Base-by-base conservation (phyloP, 257 asterid genomes). In the Phtheirospermum japonicum region DNA sequence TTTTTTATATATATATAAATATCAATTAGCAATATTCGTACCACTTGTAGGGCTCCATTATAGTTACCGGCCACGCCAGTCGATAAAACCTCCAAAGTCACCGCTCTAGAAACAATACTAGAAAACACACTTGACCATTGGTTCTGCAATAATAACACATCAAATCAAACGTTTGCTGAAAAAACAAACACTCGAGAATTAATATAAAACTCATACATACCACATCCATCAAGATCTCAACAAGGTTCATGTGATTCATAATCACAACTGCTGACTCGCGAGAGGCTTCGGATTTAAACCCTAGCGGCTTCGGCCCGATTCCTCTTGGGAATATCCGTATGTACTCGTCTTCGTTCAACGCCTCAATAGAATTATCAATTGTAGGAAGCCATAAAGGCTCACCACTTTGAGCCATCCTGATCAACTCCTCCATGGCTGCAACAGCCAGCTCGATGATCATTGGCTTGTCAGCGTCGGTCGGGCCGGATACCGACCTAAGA, bases 381-480 rank as follows among this genome's bases (percentile, higher is more conserved):
- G 73, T 64, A 0, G 74, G 83, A 14, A 76, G 50, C 96, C 96
- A 88, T 45, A 88, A 68, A 6, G 95, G 95, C 36, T 85, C 92
- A n/a, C 85, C 92, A 13, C 79, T 59, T 23, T 85, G 88, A n/a
- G 92, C 87, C 77, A 85, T 70, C 70, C 83, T 48, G 49, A 88
- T 63, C 9, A 88, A 31, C 52, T 88, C 95, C 74, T 88, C 95
- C 96, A 88, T 88, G 42, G 96, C 96, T 5, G 90, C 83, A 53
- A 85, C 95, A 2, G 90, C 96, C 19, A 88, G 73, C 66, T 88
- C 96, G 32, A 85, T 78, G 28, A 88, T 82, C 63, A 88, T 55
- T 0, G 92, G 92, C 74, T 88, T 88, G 23, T 88, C 87, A 0
- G 80, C 80, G 12, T 83, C 88, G 11, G 76, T 70, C 1, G 83